Evolutionary conservation across 768 basidiomycete genomes (phyloP).

Genomic region (button mushroom (Agaricus bisporus)): DNA sequence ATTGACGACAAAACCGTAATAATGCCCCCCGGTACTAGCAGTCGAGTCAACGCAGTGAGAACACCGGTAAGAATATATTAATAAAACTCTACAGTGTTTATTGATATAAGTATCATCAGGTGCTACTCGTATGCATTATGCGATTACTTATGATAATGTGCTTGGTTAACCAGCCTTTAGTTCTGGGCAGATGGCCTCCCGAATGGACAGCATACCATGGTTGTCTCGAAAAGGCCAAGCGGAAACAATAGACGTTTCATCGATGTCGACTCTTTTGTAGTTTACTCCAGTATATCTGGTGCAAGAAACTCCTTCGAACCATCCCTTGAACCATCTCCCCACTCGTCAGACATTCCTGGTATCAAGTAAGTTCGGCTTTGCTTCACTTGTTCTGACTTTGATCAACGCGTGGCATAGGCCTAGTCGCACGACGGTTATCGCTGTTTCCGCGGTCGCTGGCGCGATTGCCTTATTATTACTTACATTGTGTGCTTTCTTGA

Average conservation of each 20-base stretch:
- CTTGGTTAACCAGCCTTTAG: constrained; percentile 19
- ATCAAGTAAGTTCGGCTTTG: neutral
- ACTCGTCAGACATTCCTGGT: neutral
- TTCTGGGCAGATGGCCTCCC: constrained; percentile 36
- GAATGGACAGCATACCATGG: constrained; percentile 31
- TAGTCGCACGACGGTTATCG: neutral
- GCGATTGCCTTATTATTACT: constrained; percentile 15
- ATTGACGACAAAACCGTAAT: constrained; percentile 32
- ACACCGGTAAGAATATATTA: constrained; percentile 14
- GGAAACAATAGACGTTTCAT: constrained; percentile 30
- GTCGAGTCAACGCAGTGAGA: constrained; percentile 18
- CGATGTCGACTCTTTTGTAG: constrained; percentile 36
- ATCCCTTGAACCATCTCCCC: no score
- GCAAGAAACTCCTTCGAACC: no score
- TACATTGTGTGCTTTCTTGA: constrained; percentile 16
- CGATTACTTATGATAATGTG: neutral
- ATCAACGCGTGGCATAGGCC: neutral
- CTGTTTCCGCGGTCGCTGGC: constrained; percentile 1
- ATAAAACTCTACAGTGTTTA: neutral
- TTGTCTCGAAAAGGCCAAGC: constrained; percentile 23
- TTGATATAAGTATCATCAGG: constrained; percentile 15
- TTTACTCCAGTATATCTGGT: constrained; percentile 20
- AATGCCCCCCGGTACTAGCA: constrained; percentile 31
- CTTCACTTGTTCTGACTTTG: neutral
- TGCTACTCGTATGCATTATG: constrained; percentile 25